Evolutionary conservation across 495 filamentous ascomycete species (phyloP), one percentile per base, ranked within the genome.

Genomic region (Penicillium riverlandense): DNA sequence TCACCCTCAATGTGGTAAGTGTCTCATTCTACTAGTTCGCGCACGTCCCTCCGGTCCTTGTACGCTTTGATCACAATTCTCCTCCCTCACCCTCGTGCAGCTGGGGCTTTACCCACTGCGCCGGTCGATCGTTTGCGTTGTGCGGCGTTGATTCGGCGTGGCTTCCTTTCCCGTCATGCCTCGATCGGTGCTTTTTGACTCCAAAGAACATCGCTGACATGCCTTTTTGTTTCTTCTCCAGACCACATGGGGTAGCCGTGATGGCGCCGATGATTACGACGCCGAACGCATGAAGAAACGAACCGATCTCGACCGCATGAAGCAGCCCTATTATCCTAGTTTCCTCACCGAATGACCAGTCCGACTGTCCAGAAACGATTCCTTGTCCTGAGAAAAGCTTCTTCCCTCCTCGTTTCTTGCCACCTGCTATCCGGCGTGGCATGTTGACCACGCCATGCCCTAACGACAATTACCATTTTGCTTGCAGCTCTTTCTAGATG

Each of bases 1-100:
- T 77, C 41, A 88, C 86, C 37, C 69, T 86, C 16, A 79, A 83
- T 60, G 74, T 81, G 68, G 84, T 86, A 71, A 69, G 80, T 73
- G 11, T 44, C 47, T 37, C 28, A 40, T 49, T 46, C 15, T 41
- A 41, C 44, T 45, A 37, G 31, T 39, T 53, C 16, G 43, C 38
- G 37, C 8, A 39, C 32, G 37, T 45, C 35, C 29, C 22, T 38
- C 46, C 43, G 47, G 11, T 43, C 48, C 38, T 49, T 47, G 22
- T 44, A 49, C 57, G 57, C 57, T 61, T 58, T 53, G 57, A 53
- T 60, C 56, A 47, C 50, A 34, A 37, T 52, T 43, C 52, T 47
- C 51, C 57, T 48, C 41, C 32, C 52, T 47, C 51, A 54, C 48
- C 41, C 32, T 57, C 51, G 16, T 58, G 54, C 57, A 55, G 47